Percentiles rank a stretch among this genome's conserved stretches.
Evolutionary conservation across 768 basidiomycete genomes (phyloP).

Genomic region (Pulveroboletus sp.): DNA sequence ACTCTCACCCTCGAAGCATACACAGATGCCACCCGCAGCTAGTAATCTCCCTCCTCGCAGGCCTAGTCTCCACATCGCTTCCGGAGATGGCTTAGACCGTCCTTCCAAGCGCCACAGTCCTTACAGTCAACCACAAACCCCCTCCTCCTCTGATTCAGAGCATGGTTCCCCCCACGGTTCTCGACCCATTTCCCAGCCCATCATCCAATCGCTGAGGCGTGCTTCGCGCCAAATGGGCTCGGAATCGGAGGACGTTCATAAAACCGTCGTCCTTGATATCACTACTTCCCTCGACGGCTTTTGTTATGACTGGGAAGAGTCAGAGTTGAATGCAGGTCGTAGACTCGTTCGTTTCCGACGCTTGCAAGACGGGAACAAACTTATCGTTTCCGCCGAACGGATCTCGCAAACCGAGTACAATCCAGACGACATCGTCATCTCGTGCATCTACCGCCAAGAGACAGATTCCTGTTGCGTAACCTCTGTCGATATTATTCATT

Average conservation of each 20-base stretch:
- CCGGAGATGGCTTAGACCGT: slow-evolving; percentile 18
- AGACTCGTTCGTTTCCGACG: slow-evolving; percentile 87
- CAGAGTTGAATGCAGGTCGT: slow-evolving; percentile 68
- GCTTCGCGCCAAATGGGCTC: slow-evolving; percentile 21
- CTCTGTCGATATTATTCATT: slow-evolving; percentile 92
- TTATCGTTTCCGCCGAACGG: slow-evolving; percentile 77
- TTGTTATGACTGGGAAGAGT: slow-evolving; percentile 55
- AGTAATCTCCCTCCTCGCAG: slow-evolving; percentile 13
- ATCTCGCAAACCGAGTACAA: slow-evolving; percentile 73
- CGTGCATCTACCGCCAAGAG: slow-evolving; percentile 89
- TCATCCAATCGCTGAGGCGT: slow-evolving; percentile 21
- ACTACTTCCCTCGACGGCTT: slow-evolving; percentile 54
- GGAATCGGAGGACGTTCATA: slow-evolving; percentile 42
- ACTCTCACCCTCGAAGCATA: background rate
- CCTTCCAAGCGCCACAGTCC: slow-evolving; percentile 39
- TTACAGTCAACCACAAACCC: slow-evolving; percentile 37
- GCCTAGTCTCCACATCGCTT: slow-evolving; percentile 28
- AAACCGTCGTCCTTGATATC: slow-evolving; percentile 60
- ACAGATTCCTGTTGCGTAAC: slow-evolving; percentile 81
- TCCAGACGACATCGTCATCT: slow-evolving; percentile 79
- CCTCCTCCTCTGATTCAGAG: slow-evolving; percentile 42
- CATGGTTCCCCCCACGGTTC: slow-evolving; percentile 28
- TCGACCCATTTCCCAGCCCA: slow-evolving; percentile 5
- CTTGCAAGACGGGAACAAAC: slow-evolving; percentile 68
- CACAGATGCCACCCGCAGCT: background rate